Percentiles rank a stretch among this genome's conserved stretches.
phyloP scores from a whole-genome alignment of 306 rosid species.

The Benincasa hispida region DNA sequence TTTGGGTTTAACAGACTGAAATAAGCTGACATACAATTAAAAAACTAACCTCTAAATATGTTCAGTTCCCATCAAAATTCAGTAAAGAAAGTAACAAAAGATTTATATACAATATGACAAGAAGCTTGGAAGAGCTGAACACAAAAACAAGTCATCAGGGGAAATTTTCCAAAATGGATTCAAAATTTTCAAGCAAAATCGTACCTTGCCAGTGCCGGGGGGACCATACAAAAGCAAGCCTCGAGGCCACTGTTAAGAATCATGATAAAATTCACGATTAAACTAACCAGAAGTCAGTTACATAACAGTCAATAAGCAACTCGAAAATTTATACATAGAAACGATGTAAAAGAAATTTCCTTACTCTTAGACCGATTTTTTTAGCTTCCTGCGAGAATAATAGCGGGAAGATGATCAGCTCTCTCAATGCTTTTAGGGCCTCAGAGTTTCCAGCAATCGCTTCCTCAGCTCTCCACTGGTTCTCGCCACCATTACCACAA shows the following conservation, averaged over 20 bases:
- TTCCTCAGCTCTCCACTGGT: constrained; percentile 58
- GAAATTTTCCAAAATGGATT: background rate
- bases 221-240: constrained; percentile 84
- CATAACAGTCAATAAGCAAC: background rate
- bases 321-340: background rate
- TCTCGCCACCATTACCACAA: background rate
- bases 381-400: constrained; percentile 36
- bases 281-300: background rate
- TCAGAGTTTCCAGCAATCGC: constrained; percentile 58
- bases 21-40: background rate
- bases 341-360: background rate
- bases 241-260: constrained; percentile 59
- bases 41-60: background rate
- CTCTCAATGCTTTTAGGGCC: constrained; percentile 68
- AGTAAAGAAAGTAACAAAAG: background rate
- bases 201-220: constrained; percentile 92
- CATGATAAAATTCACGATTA: background rate
- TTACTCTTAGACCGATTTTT: constrained; percentile 61
- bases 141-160: background rate
- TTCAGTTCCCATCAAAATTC: background rate
- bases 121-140: background rate
- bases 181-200: background rate
- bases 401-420: constrained; percentile 57
- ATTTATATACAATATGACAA: background rate
- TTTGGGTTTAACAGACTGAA: background rate